phyloP scores from a whole-genome alignment of 2,329 filamentous ascomycete species.

The Gaeumannomyces tritici region DNA sequence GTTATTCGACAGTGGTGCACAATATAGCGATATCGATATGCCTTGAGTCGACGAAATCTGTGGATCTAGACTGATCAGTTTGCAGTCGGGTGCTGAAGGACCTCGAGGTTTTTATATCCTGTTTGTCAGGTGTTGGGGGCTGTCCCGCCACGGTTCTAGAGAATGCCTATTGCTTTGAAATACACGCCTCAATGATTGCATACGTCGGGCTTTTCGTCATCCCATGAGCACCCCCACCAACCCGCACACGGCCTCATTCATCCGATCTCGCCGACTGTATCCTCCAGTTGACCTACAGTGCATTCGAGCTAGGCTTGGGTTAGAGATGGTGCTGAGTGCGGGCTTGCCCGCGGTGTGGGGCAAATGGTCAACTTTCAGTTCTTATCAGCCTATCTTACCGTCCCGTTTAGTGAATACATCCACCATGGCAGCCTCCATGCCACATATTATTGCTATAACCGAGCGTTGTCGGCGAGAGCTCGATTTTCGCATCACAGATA shows the following conservation, averaged over 20 bases:
- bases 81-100: background rate
- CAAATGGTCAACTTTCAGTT: background rate
- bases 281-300: background rate
- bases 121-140: background rate
- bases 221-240: background rate
- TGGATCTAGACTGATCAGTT: background rate
- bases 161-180: background rate
- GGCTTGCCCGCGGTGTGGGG: background rate
- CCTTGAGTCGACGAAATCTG: background rate
- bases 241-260: too few species aligned
- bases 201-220: background rate
- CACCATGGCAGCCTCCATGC: background rate
- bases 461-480: background rate
- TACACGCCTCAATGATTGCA: background rate
- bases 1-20: background rate
- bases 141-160: background rate
- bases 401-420: background rate
- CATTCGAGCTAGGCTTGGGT: too few species aligned
- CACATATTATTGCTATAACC: background rate
- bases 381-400: background rate
- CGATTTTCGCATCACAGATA: background rate
- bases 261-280: background rate
- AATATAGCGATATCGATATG: background rate
- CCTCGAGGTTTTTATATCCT: background rate
- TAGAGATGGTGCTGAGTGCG: background rate